A percentile compares a stretch with the other conserved stretches of the same genome.
Conservation (phyloP, 805 yeast genomes). For the Torulaspora gathmanii region DNA sequence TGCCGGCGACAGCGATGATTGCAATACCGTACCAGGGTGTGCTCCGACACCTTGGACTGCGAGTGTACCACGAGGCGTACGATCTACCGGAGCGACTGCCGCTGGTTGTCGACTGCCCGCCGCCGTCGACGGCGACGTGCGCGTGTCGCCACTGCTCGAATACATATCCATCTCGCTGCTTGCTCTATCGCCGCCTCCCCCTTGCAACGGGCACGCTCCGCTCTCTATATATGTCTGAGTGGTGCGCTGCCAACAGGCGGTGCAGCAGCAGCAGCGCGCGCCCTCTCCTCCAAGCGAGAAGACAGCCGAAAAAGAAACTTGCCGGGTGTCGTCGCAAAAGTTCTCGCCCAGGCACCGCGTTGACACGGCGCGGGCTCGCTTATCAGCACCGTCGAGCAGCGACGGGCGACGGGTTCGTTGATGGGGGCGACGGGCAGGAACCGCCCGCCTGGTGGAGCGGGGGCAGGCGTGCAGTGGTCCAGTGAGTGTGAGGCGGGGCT, state of each 20-base stretch:
- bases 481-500: no score
- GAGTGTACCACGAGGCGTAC: neutral
- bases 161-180: no score
- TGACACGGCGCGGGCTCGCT: neutral
- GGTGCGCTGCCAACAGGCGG: no score
- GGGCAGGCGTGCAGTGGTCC: no score
- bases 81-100: neutral
- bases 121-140: neutral
- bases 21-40: neutral
- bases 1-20: neutral
- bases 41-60: neutral
- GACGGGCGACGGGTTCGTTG: no score
- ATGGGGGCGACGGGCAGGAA: no score
- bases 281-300: neutral
- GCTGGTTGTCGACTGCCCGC: neutral
- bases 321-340: neutral
- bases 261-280: neutral
- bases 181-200: no score
- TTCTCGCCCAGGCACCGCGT: neutral
- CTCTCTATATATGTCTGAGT: no score
- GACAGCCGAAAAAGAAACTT: neutral
- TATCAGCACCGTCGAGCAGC: neutral
- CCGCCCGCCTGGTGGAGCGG: no score
- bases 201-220: no score
- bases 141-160: no score